Evolutionary conservation across 345 rosid genomes (phyloP), one percentile per base, ranked within the genome.

Genomic region (Eucalyptus dawsonii): DNA sequence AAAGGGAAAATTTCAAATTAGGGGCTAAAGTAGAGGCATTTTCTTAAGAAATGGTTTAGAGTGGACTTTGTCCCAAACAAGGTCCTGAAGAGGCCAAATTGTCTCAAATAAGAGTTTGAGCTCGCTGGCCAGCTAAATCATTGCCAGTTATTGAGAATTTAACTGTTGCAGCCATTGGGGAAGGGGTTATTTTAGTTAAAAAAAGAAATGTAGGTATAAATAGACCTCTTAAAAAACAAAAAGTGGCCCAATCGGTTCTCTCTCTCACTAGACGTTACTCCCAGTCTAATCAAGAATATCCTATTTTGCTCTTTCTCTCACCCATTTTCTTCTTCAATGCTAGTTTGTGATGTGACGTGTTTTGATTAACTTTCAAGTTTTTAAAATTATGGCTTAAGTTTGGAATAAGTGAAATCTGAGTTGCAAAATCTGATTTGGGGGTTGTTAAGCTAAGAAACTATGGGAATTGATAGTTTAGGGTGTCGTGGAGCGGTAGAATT

Each of bases 121-220:
- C 19, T 65, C 2, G 10, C n/a, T 0, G 1, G 76, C 40, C 3
- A 14, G 9, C 19, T 14, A 65, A 7, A 65, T 65, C 19, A 2
- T n/a, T 14, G 3, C 40, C 9, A 15, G 21, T 0, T 0, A 9
- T 1, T 2, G 0, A n/a, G 21, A 40, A 65, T 65, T 40, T 65
- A 0, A n/a, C 11, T 40, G 40, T 65, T n/a, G 40, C 40, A 15
- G 76, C 40, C 10, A 3, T 31, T 0, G 11, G 2, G n/a, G 40
- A 65, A 65, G 21, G 27, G 76, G 2, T 50, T 50, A 31, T 65
- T n/a, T 65, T 0, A 65, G 76, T 65, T 58, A 14, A 14, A 4
- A 65, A 1, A 65, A 65, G 9, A 15, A n/a, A 14, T n/a, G 2
- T 0, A 65, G 40, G 76, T n/a, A n/a, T 65, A 65, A n/a, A 65